A percentile compares a stretch with the other conserved stretches of the same genome.
Evolutionary conservation across 73 alveolate genomes (phyloP).

Genomic region (Tetrahymena malaccensis): DNA sequence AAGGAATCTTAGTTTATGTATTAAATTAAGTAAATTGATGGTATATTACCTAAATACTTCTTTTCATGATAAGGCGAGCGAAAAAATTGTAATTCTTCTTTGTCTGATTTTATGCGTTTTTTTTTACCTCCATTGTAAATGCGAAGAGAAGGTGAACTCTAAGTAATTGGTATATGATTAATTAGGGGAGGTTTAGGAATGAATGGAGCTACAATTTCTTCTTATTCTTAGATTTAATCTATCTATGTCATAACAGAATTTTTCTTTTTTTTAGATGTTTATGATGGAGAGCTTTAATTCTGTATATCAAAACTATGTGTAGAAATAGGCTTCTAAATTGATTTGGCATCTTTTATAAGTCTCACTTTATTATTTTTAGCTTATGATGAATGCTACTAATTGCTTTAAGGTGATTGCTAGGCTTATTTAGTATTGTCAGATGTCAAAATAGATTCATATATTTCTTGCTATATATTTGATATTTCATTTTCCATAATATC

Average conservation of each 20-base stretch:
- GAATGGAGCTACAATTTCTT: neutral
- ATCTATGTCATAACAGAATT: neutral
- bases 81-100: neutral
- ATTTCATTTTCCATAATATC: neutral
- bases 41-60: neutral
- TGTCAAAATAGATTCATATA: neutral
- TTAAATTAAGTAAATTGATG: too few relatives aligned
- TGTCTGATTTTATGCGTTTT: neutral
- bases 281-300: neutral
- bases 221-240: neutral
- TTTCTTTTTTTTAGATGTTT: neutral
- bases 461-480: neutral
- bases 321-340: neutral
- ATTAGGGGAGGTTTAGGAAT: neutral
- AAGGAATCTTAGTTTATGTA: neutral
- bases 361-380: neutral
- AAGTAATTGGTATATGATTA: neutral
- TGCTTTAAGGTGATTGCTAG: neutral
- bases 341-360: neutral
- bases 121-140: neutral
- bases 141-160: neutral
- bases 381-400: neutral
- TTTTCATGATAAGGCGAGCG: neutral
- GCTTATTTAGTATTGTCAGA: neutral
- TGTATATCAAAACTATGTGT: neutral